Evolutionary conservation across 768 basidiomycete genomes (phyloP).

Genomic region (Rubroboletus satanas): DNA sequence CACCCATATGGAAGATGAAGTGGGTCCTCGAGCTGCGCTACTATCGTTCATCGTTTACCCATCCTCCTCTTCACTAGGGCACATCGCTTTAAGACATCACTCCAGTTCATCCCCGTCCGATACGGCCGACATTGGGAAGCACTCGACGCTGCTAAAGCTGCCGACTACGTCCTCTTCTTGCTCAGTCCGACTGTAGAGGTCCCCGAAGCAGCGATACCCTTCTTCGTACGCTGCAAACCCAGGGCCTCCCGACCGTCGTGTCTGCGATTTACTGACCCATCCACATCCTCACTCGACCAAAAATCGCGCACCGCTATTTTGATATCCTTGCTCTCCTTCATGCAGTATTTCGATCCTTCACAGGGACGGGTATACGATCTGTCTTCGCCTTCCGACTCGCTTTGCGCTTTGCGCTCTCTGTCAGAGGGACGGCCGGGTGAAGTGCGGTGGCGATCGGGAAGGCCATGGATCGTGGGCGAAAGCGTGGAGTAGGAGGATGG

Average conservation of each 20-base stretch:
- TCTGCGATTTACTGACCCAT: constrained; percentile 61
- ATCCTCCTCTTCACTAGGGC: constrained; percentile 44
- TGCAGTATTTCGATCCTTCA: constrained; percentile 89
- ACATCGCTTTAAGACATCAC: constrained; percentile 84
- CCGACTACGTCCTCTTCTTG: constrained; percentile 86
- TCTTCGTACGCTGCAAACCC: constrained; percentile 82
- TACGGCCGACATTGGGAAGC: constrained; percentile 71
- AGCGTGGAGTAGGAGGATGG: constrained; percentile 62
- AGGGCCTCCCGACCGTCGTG: constrained; percentile 83
- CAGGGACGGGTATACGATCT: constrained; percentile 77
- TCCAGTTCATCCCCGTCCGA: constrained; percentile 80
- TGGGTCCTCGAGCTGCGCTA: constrained; percentile 31
- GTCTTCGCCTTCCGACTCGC: constrained; percentile 54
- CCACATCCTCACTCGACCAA: constrained; percentile 44
- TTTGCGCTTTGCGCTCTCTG: constrained; percentile 71
- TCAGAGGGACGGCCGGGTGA: constrained; percentile 82
- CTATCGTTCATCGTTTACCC: not conserved
- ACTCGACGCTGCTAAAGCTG: constrained; percentile 80
- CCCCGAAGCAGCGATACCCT: constrained; percentile 77
- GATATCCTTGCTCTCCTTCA: constrained; percentile 90
- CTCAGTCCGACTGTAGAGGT: constrained; percentile 84
- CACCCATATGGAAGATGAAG: constrained; percentile 59
- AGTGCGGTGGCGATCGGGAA: constrained; percentile 78
- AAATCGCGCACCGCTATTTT: constrained; percentile 67
- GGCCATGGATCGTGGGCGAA: constrained; percentile 74